phyloP scores from a whole-genome alignment of 495 filamentous ascomycete species.

The Cladorrhinum samala region DNA sequence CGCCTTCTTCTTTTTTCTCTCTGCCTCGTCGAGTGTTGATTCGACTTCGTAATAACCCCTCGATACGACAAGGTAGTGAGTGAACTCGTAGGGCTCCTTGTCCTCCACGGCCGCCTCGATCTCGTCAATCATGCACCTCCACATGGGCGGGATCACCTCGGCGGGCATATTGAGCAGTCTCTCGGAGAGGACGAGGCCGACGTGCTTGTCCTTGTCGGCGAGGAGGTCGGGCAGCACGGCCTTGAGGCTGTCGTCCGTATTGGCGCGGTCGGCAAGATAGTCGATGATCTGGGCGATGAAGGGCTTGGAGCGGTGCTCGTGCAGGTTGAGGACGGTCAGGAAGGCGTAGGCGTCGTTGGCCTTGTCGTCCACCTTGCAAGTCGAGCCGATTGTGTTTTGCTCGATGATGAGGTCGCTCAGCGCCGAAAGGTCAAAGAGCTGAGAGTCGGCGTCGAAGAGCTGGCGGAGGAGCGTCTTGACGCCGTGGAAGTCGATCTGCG shows the following conservation, averaged over 20 bases:
- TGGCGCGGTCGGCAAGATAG: conserved; percentile 62
- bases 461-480: conserved; percentile 86
- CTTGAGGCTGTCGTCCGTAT: conserved; percentile 20
- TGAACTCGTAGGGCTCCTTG: conserved; percentile 87
- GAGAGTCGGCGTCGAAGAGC: conserved; percentile 83
- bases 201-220: conserved; percentile 36
- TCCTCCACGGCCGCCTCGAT: conserved; percentile 84
- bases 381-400: conserved; percentile 84
- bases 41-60: conserved; percentile 85
- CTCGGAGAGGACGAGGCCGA: conserved; percentile 86
- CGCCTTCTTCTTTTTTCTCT: conserved; percentile 73
- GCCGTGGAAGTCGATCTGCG: conserved; percentile 88
- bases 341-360: conserved; percentile 94
- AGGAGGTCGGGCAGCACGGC: conserved; percentile 18
- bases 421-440: conserved; percentile 78
- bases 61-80: conserved; percentile 85
- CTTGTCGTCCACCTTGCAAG: conserved; percentile 90
- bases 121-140: conserved; percentile 90
- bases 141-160: conserved; percentile 91
- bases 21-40: conserved; percentile 65
- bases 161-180: conserved; percentile 91
- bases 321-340: conserved; percentile 78
- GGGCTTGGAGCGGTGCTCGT: conserved; percentile 70
- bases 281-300: conserved; percentile 56
- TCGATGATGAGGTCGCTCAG: conserved; percentile 83